These are phyloP conservation scores for Fusarium dlaminii DNA, from an alignment of 2,329 filamentous ascomycete genomes.

Conservation along the genomic window DNA sequence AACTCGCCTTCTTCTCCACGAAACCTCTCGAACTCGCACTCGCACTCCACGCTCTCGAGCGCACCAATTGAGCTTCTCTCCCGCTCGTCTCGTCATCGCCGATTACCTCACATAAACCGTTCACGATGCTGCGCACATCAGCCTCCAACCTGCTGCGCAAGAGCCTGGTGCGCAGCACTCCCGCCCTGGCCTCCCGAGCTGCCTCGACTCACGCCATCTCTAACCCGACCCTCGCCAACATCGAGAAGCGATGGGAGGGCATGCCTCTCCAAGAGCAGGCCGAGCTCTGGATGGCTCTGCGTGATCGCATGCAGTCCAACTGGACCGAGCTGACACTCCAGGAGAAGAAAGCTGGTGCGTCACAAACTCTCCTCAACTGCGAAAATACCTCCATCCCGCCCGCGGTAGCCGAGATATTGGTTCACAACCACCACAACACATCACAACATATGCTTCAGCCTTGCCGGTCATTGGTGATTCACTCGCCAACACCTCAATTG, in stretches of 20 bases:
- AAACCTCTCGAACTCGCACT: constrained; percentile 33
- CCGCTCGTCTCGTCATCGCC: constrained; percentile 12
- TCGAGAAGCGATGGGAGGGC: constrained; percentile 99
- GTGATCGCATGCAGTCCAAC: constrained; percentile 98
- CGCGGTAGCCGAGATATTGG: constrained; percentile 35
- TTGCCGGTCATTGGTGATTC: constrained; percentile 26
- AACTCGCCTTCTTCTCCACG: constrained; percentile 38
- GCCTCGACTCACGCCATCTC: constrained; percentile 90
- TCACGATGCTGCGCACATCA: constrained; percentile 65
- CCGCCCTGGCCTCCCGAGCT: constrained; percentile 60
- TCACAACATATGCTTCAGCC: constrained; percentile 2
- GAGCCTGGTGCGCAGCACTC: constrained; percentile 56
- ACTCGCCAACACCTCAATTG: constrained; percentile 18
- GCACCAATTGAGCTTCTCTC: constrained; percentile 48
- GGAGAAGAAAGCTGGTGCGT: constrained; percentile 98
- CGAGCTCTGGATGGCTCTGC: constrained; percentile 97
- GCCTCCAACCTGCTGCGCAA: constrained; percentile 64
- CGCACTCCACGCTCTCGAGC: constrained; percentile 41
- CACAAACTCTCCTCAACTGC: constrained; percentile 47
- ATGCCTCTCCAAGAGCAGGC: constrained; percentile 99
- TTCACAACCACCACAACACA: constrained; percentile 22
- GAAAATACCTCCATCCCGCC: constrained; percentile 49
- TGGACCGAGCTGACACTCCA: constrained; percentile 95
- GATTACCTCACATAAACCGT: constrained; percentile 28
- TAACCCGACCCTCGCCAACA: constrained; percentile 96